Evolutionary conservation across 345 rosid species (phyloP).

Genomic region (Eucalyptus virginea): DNA sequence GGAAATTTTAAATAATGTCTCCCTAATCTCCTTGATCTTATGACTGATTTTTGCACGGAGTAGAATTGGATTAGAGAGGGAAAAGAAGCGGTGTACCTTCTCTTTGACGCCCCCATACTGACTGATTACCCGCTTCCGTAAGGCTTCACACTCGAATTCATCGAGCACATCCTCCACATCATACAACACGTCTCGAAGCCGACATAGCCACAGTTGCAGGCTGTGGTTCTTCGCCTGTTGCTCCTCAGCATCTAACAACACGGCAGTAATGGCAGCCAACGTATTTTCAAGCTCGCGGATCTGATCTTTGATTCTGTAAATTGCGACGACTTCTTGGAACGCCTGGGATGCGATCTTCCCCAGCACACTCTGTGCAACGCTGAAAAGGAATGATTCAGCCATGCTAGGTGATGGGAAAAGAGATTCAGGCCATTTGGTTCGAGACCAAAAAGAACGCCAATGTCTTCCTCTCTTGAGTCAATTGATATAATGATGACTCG

Average conservation of each 20-base stretch:
- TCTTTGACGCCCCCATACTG: rapidly evolving
- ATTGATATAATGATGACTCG: neutral
- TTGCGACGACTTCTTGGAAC: neutral
- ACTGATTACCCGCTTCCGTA: neutral
- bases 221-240: neutral
- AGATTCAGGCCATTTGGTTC: no score
- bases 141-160: neutral
- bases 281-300: neutral
- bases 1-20: neutral
- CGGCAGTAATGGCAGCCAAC: neutral
- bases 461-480: no score
- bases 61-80: neutral
- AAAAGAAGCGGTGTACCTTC: neutral
- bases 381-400: neutral
- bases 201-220: rapidly evolving
- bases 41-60: neutral
- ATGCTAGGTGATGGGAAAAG: neutral
- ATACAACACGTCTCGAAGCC: neutral
- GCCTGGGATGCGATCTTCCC: neutral
- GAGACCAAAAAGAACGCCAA: no score
- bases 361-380: neutral
- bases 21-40: neutral
- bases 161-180: neutral
- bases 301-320: rapidly evolving
- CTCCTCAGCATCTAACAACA: neutral